Conservation (phyloP, 1,284 basidiomycete species). For the Porodaedalea pini region DNA sequence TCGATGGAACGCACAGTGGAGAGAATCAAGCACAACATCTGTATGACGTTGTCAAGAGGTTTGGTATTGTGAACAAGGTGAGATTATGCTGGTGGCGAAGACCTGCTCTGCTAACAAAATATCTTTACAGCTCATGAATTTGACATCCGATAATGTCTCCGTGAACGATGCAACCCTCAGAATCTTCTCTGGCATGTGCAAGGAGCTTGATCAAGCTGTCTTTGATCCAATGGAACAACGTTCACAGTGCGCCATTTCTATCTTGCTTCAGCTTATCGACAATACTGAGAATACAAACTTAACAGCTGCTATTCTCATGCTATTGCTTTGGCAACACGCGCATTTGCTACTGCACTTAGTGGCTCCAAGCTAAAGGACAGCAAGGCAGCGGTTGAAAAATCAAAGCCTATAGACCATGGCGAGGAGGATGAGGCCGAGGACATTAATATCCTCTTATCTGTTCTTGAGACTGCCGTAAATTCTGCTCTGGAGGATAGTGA, state of each 20-base stretch:
- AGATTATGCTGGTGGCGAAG: background rate
- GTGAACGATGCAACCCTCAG: slow-evolving; percentile 3
- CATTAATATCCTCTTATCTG: too few species aligned
- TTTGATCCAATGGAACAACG: background rate
- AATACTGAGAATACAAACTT: background rate
- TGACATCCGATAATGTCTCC: slow-evolving; percentile 9
- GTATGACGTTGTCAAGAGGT: background rate
- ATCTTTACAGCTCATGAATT: background rate
- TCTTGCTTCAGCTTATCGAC: background rate
- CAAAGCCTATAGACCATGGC: too few species aligned
- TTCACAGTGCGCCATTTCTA: background rate
- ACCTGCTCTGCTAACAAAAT: background rate
- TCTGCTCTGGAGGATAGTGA: too few species aligned
- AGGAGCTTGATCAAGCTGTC: background rate
- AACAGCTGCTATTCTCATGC: slow-evolving; percentile 6
- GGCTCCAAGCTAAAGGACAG: too few species aligned
- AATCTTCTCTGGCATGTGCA: background rate
- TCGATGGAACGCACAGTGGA: slow-evolving; percentile 13
- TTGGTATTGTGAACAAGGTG: slow-evolving; percentile 4
- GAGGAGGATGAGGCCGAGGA: too few species aligned
- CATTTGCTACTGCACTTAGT: background rate
- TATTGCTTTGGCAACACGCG: background rate
- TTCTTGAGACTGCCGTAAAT: too few species aligned
- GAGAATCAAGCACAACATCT: slow-evolving; percentile 11
- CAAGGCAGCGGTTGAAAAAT: too few species aligned